Evolutionary conservation across 805 yeast species (phyloP), one percentile per base, ranked within the genome.

Genomic region (Yarrowia deformans): DNA sequence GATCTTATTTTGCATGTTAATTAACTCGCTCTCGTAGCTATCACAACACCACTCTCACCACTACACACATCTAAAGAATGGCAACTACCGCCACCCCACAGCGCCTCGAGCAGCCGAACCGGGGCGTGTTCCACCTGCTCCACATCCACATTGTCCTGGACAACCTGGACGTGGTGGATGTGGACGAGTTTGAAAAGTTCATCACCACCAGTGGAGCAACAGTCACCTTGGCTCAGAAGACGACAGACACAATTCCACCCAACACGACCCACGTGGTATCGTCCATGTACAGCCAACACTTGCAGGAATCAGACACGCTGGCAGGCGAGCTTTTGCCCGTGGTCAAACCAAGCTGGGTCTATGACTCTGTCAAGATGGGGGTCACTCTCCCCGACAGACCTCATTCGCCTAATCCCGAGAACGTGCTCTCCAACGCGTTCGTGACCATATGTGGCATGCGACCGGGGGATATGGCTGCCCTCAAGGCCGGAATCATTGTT

Each of bases 401-500:
- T 1, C 93, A 84, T 76, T 86, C 91, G 16, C 96, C 97, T 0
- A 90, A 89, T 74, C 89, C 91, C 9, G 80, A 80, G 37, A 86
- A 84, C 70, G 84, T 90, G 71, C 81, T 94, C 75, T 87, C 86
- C 70, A 84, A 85, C 67, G 84, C 86, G 18, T 85, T 85, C 71
- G 79, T 91, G 1, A 86, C 91, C 70, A 82, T 87, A 14, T 87
- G 90, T 8, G 84, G 85, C 35, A 76, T 86, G 34, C 83, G 88
- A 0, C 80, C 80, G 1, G 86, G 87, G 4, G 92, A 88, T 71
- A 83, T 84, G 58, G 93, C 88, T 69, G 86, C 85, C n/a, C 82
- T 91, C 16, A 84, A 87, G 72, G 88, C 87, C 8, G 91, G 90
- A 0, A 89, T 89, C 0, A 78, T 84, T 23, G 87, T 90, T 0